Conservation (phyloP, 768 basidiomycete genomes). For the Clathrus columnatus region DNA sequence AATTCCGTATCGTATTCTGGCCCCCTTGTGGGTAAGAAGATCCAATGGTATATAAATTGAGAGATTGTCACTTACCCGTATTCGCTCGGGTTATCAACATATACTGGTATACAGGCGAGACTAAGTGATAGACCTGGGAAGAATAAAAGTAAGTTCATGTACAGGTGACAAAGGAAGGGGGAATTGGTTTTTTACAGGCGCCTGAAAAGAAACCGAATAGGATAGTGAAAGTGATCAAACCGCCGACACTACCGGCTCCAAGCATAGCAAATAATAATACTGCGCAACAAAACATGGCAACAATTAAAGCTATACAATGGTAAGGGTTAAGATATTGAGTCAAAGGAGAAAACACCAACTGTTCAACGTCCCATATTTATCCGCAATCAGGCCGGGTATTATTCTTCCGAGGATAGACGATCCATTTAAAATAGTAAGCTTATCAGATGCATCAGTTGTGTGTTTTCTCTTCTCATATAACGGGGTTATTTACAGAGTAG, state of each 20-base stretch:
- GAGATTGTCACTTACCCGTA: neutral
- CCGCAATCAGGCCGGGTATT: constrained; percentile 27
- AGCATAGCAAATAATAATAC: constrained; percentile 11
- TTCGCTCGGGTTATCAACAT: neutral
- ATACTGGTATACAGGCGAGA: neutral
- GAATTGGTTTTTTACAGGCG: constrained; percentile 5
- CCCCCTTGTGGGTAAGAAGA: neutral
- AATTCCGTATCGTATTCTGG: constrained; percentile 38
- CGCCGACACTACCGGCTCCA: neutral
- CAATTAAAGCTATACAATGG: neutral
- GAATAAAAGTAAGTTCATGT: neutral
- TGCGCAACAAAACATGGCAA: neutral
- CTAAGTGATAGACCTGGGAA: neutral
- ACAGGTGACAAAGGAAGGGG: no score
- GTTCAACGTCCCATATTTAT: constrained; percentile 22
- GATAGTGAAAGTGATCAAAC: constrained; percentile 7
- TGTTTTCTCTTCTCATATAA: no score
- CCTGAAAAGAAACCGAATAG: constrained; percentile 15
- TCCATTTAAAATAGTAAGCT: constrained; percentile 32
- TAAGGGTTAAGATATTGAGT: neutral
- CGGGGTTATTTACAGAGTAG: constrained; percentile 6
- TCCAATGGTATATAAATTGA: neutral
- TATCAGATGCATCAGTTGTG: neutral
- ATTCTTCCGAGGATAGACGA: constrained; percentile 30
- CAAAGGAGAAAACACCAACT: neutral